phyloP scores from a whole-genome alignment of 1,284 basidiomycete species.

The Bjerkandera adusta region DNA sequence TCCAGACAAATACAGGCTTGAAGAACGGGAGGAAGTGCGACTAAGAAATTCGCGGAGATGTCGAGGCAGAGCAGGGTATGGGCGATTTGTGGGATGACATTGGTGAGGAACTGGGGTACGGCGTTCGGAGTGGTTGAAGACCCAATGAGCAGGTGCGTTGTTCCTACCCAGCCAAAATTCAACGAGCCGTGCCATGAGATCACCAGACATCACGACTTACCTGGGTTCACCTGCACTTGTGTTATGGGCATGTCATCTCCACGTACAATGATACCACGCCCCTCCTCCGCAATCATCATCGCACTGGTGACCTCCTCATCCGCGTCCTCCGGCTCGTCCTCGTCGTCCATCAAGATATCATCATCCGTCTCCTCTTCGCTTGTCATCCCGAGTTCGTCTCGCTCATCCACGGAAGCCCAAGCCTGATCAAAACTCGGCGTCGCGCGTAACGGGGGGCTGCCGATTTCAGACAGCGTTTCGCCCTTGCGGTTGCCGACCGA shows the following conservation, averaged over 20 bases:
- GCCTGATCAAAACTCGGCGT: conserved; percentile 71
- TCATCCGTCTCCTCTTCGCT: conserved; percentile 77
- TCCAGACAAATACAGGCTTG: conserved; percentile 79
- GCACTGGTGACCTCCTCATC: conserved; percentile 65
- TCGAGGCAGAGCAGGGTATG: conserved; percentile 85
- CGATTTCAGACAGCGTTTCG: conserved; percentile 41
- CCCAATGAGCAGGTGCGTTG: conserved; percentile 86
- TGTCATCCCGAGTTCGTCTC: conserved; percentile 63
- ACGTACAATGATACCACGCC: conserved; percentile 74
- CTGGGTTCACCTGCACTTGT: conserved; percentile 64
- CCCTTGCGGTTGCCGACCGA: conserved; percentile 52
- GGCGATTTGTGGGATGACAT: conserved; percentile 66
- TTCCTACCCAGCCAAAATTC: conserved; percentile 47
- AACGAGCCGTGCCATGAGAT: neutral
- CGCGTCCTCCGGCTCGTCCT: conserved; percentile 52
- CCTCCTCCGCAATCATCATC: conserved; percentile 76
- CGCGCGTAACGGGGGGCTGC: conserved; percentile 40
- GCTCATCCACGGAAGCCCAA: conserved; percentile 72
- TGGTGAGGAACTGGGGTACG: conserved; percentile 72
- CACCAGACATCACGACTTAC: conserved; percentile 39
- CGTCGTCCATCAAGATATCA: conserved; percentile 45
- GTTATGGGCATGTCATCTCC: conserved; percentile 60
- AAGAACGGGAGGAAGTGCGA: conserved; percentile 78
- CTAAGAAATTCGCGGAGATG: conserved; percentile 84
- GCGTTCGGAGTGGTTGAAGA: conserved; percentile 74